Conservation (phyloP, 139 green algal genomes). For the Coelastrella sp. region DNA sequence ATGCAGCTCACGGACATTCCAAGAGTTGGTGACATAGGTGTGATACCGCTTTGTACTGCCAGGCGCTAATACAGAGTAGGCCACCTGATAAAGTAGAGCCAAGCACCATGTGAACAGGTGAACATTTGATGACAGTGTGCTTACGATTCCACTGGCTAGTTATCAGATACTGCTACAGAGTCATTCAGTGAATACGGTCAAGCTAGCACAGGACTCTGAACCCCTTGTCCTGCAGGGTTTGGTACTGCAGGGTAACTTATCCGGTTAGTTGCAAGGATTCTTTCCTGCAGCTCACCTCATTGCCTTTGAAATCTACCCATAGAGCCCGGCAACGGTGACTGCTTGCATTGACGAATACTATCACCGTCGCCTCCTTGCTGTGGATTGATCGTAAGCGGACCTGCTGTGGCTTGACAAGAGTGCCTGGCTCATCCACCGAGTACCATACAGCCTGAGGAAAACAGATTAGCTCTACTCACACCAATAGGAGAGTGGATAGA, state of each 20-base stretch:
- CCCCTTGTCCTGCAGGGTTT: neutral
- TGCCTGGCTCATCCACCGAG: constrained; percentile 12
- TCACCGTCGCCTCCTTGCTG: constrained; percentile 48
- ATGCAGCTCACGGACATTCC: constrained; percentile 56
- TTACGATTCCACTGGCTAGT: no score
- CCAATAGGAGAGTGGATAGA: neutral
- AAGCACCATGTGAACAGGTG: no score
- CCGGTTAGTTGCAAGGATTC: neutral
- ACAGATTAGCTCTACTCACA: neutral
- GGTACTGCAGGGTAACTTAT: constrained; percentile 6
- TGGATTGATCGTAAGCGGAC: constrained; percentile 47
- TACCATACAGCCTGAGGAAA: constrained; percentile 21
- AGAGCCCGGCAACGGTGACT: constrained; percentile 35
- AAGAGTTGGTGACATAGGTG: constrained; percentile 61
- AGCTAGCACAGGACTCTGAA: neutral
- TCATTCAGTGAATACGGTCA: no score
- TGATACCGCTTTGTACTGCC: constrained; percentile 40
- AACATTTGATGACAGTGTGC: no score
- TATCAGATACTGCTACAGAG: no score
- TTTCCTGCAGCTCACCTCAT: constrained; percentile 32
- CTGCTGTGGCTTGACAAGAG: constrained; percentile 35
- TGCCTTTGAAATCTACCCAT: constrained; percentile 63
- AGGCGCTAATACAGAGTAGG: constrained; percentile 45
- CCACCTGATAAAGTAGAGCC: constrained; percentile 7
- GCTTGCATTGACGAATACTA: constrained; percentile 58